Evolutionary conservation across 805 yeast species (phyloP), one percentile per base, ranked within the genome.

Genomic region (Suhomyces sp.): DNA sequence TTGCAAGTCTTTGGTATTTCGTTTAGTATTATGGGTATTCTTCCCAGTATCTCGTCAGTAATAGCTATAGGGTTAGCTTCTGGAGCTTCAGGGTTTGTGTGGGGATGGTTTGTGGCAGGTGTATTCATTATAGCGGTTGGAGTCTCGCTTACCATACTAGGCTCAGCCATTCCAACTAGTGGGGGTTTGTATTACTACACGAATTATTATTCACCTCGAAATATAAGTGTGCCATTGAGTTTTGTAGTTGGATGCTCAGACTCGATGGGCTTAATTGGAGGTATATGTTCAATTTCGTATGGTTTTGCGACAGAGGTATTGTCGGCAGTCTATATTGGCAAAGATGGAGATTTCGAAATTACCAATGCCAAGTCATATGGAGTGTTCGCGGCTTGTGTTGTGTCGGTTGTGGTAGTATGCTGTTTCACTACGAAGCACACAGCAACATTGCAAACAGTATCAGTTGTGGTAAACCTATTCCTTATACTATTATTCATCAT

Each of bases 171-270:
- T 57, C 92, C 93, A 26, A 86, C 92, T 1, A 81, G 87, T 19
- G 92, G 92, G 51, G 92, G 92, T 7, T 70, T 87, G 40, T 87
- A 85, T 63, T 83, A 80, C 67, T 84, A 87, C 85, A 82, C 88
- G 1, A 83, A 76, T 66, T 78, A 83, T 63, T 86, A 83, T 63
- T 83, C 90, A 24, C 91, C 90, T 1, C 78, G 73, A 47, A 58
- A 61, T 4, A 59, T 74, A 31, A 76, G 81, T 61, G 78, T 79
- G 17, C 83, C 85, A 0, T 65, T 85, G 31, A 81, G 86, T 44
- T 86, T 79, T 60, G 62, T 86, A 44, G 83, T 86, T 54, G 93
- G 91, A 5, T 79, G 84, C 60, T 77, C 87, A 5, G 86, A 87
- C 65, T 75, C 90, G 0, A 65, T 87, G 58, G 90, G 90, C 1